These are phyloP conservation scores for Beauveria caledonica DNA, from an alignment of 2,329 filamentous ascomycete genomes.

Conservation along the genomic window DNA sequence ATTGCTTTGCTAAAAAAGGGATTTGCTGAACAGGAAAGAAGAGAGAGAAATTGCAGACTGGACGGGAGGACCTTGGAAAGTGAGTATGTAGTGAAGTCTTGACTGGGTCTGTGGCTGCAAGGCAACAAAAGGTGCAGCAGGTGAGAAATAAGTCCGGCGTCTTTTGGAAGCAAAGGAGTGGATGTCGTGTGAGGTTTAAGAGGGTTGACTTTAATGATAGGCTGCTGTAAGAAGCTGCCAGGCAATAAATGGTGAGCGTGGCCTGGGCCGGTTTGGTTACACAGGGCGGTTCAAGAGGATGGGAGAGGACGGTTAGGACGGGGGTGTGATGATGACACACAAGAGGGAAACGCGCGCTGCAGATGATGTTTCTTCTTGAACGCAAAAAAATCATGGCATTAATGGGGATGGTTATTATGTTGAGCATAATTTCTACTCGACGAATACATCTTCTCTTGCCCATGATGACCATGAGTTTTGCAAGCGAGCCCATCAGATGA, in stretches of 20 bases:
- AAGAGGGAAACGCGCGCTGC: background rate
- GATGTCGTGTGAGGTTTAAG: background rate
- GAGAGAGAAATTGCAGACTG: background rate
- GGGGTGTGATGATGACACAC: background rate
- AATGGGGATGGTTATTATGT: background rate
- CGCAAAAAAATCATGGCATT: background rate
- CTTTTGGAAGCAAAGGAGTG: background rate
- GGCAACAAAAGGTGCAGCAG: background rate
- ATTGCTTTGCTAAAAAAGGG: background rate
- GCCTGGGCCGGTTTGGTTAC: background rate
- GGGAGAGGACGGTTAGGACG: background rate
- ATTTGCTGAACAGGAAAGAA: background rate
- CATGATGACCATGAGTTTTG: background rate
- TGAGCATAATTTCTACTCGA: background rate
- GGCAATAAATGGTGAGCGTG: background rate
- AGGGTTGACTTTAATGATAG: background rate
- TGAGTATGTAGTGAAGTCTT: background rate
- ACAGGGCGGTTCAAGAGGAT: background rate
- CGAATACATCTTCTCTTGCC: background rate
- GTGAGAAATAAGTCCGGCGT: too few relatives aligned
- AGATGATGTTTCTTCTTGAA: background rate
- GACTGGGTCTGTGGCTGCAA: background rate
- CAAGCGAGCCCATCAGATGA: conserved; percentile 1
- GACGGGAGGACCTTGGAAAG: background rate
- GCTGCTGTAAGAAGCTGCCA: background rate